Base-by-base conservation (phyloP, 805 yeast species). In the Ascoidea tarda region DNA sequence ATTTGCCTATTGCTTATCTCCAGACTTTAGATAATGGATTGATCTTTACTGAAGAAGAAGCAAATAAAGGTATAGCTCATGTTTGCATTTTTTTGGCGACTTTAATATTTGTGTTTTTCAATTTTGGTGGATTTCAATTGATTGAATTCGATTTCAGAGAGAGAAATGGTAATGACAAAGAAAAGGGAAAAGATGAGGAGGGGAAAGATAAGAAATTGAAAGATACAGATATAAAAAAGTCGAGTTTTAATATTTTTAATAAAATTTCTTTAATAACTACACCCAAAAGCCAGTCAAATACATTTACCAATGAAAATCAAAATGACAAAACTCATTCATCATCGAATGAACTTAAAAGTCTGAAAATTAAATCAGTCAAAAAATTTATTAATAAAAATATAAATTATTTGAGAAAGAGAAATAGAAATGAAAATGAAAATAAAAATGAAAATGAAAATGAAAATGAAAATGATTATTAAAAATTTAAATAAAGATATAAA, bases 1-100 rank as follows among this genome's bases (percentile, higher is more conserved):
- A 87, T 66, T 71, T 87, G 53, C 96, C 96, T 0, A 84, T 87
- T 58, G 95, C 96, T 0, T 88, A 87, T 59, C 64, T 82, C 45
- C 87, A 82, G 60, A 83, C 91, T 2, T 67, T 87, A 61, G 82
- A 85, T 32, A 73, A 77, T 14, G 81, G 88, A 1, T 70, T 78
- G 1, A 69, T 75, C 5, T 82, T 89, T 59, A 69, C 82, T 0
- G 60, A 70, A 14, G 75, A 66, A 4, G 80, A 85, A 55, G 87
- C 87, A 45, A 73, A 78, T 52, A 75, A 76, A 59, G 97, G 96
- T 32, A 83, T 84, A 32, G 93, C 96, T 0, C 87, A 84, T 65
- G 83, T 86, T 21, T 83, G 89, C 60, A 82, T 89, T 42, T 85
- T 84, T 59, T 70, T 83, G 48, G 83, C 87, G 3, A 73, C 83